phyloP scores from a whole-genome alignment of 2,329 filamentous ascomycete genomes.

The Ceratocystis destructans region DNA sequence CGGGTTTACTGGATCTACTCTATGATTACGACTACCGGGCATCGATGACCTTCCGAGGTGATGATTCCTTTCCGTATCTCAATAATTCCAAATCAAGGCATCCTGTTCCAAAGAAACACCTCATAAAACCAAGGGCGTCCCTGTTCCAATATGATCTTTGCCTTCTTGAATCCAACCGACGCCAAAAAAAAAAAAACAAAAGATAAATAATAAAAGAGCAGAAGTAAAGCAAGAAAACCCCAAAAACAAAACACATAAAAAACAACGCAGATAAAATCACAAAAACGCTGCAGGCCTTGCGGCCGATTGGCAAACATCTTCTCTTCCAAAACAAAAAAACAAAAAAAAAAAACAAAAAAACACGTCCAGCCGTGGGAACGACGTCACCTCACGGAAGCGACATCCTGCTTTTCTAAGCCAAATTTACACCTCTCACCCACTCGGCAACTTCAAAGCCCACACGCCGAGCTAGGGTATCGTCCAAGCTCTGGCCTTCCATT shows the following conservation, averaged over 20 bases:
- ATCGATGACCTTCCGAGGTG: neutral
- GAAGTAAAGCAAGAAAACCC: neutral
- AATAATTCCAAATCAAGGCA: neutral
- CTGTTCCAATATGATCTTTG: conserved; percentile 1
- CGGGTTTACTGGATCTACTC: neutral
- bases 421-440: conserved; percentile 47
- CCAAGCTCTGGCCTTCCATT: conserved; percentile 33
- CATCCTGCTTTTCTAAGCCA: conserved; percentile 19
- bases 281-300: neutral
- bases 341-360: neutral
- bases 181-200: neutral
- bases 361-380: neutral
- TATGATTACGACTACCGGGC: conserved; percentile 5
- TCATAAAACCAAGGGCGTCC: neutral
- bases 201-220: neutral
- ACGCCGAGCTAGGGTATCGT: conserved; percentile 57
- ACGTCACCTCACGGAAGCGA: neutral
- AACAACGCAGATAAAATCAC: neutral
- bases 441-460: conserved; percentile 81
- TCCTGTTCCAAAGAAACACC: conserved; percentile 3
- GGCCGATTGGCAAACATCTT: neutral
- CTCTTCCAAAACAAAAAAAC: neutral
- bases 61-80: conserved; percentile 1
- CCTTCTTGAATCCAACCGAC: conserved; percentile 4
- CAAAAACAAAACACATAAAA: neutral